Base-by-base conservation (phyloP, 257 asterid genomes). In the Petunia secreta region DNA sequence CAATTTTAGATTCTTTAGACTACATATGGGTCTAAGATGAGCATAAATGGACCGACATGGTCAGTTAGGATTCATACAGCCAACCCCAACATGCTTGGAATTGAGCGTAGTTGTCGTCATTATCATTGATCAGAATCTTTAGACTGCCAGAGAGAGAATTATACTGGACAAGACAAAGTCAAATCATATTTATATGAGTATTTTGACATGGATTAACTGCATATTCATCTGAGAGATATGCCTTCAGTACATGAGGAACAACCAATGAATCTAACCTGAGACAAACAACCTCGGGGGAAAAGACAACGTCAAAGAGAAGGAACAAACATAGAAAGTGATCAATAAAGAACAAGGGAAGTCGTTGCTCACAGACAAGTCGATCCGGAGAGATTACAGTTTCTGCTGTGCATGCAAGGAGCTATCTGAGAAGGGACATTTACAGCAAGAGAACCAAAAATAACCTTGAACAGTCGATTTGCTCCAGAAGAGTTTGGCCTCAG, bases 351-450 rank as follows among this genome's bases (percentile, higher is more conserved):
- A 4, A 43, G 74, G 68, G 9, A 68, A 58, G 48, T 44, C 6
- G 65, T 62, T 84, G 86, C 97, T 94, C 89, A 96, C 99, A 91
- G 84, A 85, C 98, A 96, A 75, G 85, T 79, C 84, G 96, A 85
- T 86, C 74, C 77, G 63, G 54, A 76, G 78, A 67, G 83, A 82
- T 80, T 82, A 76, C 86, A 83, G 64, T 80, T 63, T 73, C 78
- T 57, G 77, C 80, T 65, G 80, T 87, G 95, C 79, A 69, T 58
- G 84, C 92, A 89, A 48, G 84, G 80, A 67, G 53, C 38, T 62
- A 84, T 38, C 78, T 79, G 86, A 75, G 83, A 76, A 81, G 83
- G 76, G 80, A 58, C 74, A 74, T 81, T 82, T 59, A 78, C 63
- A 75, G 83, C 84, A 81, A 78, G 83, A 75, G 87, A 66, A 73